Base-by-base conservation (phyloP, 1,284 basidiomycete genomes). In the Tilletia horrida region DNA sequence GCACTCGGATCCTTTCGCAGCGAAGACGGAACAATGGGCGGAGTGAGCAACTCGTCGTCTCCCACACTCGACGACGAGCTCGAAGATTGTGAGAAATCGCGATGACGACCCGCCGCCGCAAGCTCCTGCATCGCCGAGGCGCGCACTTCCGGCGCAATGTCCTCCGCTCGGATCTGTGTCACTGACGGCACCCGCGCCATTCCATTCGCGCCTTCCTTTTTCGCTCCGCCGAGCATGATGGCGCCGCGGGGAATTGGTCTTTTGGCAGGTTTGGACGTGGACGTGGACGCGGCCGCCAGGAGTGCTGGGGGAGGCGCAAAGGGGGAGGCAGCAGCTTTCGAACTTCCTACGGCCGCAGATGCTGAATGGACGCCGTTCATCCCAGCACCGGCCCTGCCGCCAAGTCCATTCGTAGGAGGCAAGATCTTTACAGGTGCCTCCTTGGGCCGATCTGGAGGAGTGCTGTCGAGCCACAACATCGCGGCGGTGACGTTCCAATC, bases 141-240 rank as follows among this genome's bases (percentile, higher is more conserved):
- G 29, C 55, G 55, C 16, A 35, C 55, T 9, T 25, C 31, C 16
- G 55, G 55, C 27, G 55, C 14, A 35, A 59, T 59, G 16, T 59
- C 55, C 55, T 59, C 55, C 6, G 55, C 55, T 25, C 55, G 55
- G 3, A 59, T 29, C 27, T 25, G 29, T 31, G 27, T 59, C 13
- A 59, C 27, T 13, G 55, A 27, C 1, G 31, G 8, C 7, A 16
- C 45, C 45, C 45, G 45, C 35, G 35, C 35, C 35, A 40, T 40
- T 40, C 35, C 35, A 40, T 40, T 11, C 35, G 35, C 35, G 11
- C 35, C 31, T 25, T 59, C 31, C 18, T 40, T 31, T 27, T 59
- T 59, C 29, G 29, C 55, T 18, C 55, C 55, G 18, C 55, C 55
- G 11, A 59, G 55, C 14, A 59, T 59, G 27, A 59, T 59, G 14